Evolutionary conservation across 208 protist genomes (phyloP), one percentile per base, ranked within the genome.

Genomic region (Trypanosoma congolense): DNA sequence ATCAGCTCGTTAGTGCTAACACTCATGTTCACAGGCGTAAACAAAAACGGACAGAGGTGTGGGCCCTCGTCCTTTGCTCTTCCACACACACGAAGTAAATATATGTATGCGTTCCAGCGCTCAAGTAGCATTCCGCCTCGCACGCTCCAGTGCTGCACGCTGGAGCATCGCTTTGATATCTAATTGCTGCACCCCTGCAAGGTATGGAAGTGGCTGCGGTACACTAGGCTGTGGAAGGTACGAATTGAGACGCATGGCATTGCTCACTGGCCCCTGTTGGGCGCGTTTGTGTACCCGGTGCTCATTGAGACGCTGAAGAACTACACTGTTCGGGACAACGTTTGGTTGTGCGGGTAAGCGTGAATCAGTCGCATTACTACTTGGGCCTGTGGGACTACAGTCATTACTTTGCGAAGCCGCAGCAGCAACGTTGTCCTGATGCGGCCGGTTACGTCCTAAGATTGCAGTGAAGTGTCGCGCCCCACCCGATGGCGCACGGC

Each of bases 81-180:
- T 38, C 6, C 49, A 21, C 49, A 42, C 30, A 33, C 42, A 25
- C 42, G 21, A 46, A 46, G 21, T n/a, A 46, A 6, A 46, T 6
- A 24, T 10, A 28, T 35, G 10, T 41, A 41, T 41, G 16, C 8
- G n/a, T 52, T 31, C 5, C 8, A 4, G 8, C 31, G 8, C 21
- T 25, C 25, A 56, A 18, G 43, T 31, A 5, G 62, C 54, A 21
- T 68, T 49, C 18, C 80, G 77, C 25, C 81, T 75, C 12, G 78
- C 85, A 3, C 85, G 70, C 18, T 92, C 85, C 40, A 77, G 51
- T 0, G 80, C 77, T 3, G 85, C 85, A 5, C 77, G 67, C 57
- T 92, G 85, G 18, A 92, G 71, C 78, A 92, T 76, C 14, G 76
- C 66, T 45, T 81, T 85, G 36, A 92, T 92, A 56, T 92, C 85